Evolutionary conservation across 306 rosid genomes (phyloP), one percentile per base, ranked within the genome.

Genomic region (Medicago arabica): DNA sequence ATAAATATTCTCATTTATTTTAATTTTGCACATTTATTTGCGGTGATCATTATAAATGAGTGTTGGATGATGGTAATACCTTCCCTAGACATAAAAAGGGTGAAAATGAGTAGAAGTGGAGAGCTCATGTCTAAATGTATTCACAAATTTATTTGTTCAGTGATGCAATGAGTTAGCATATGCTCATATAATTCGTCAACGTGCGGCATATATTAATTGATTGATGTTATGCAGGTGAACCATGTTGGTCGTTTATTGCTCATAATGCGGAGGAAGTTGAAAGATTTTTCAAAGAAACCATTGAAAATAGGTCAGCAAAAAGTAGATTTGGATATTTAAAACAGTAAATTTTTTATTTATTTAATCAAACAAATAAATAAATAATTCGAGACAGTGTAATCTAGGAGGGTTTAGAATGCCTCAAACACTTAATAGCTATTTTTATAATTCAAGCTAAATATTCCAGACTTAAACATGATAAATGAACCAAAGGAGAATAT

Each of bases 191-290:
- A 57, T 40, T 28, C 61, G 8, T 62, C 75, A 19, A 73, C 58
- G 73, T 70, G 62, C 74, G 59, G 17, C 23, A 19, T 14, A 63
- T 76, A 36, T 68, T 84, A 2, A 5, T 34, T 40, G 69, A 40
- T 61, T 49, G 74, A 18, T 83, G 71, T 72, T 74, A 47, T 87
- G 84, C 83, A 94, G 98, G 95, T 72, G 96, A 90, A 43, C 93
- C 90, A 60, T 81, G 90, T 86, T 90, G 97, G 97, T 92, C 97
- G 9, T 86, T 85, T 53, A 70, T 88, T 85, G 93, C 91, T 81
- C 87, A 69, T 76, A 88, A 67, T 70, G 89, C 84, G 72, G 98
- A 94, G 81, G 98, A 88, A 28, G 90, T 94, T 46, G 96, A 90
- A 82, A 88, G 71, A 19, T 92, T 90, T 84, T 94, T 94, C 82